Conservation (phyloP, 2,329 filamentous ascomycete species). For the Neocucurbitaria cava region DNA sequence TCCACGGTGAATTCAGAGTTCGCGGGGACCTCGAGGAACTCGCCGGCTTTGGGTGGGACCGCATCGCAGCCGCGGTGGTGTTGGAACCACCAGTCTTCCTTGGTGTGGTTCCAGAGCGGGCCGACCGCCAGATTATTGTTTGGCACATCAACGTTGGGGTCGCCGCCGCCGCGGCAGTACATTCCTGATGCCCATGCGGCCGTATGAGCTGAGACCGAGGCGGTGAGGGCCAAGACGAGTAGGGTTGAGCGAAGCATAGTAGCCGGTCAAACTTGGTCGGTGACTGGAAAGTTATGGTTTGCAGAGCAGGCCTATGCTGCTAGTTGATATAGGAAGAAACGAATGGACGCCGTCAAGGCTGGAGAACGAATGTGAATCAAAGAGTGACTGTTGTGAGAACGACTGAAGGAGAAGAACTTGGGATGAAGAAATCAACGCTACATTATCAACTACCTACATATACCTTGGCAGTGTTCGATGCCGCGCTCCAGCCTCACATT, state of each 20-base stretch:
- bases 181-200: slow-evolving; percentile 51
- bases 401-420: neutral
- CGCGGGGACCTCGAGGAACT: slow-evolving; percentile 57
- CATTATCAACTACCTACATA: neutral
- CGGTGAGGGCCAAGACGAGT: slow-evolving; percentile 12
- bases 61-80: slow-evolving; percentile 56
- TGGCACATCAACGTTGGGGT: slow-evolving; percentile 40
- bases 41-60: slow-evolving; percentile 45
- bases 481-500: neutral
- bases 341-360: slow-evolving; percentile 25
- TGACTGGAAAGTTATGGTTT: neutral
- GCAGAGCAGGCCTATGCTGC: slow-evolving; percentile 5
- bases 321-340: slow-evolving; percentile 2
- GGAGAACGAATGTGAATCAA: slow-evolving; percentile 2
- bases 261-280: neutral
- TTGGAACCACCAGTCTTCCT: slow-evolving; percentile 61
- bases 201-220: slow-evolving; percentile 42
- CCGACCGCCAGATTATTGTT: slow-evolving; percentile 58
- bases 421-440: neutral
- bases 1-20: slow-evolving; percentile 59
- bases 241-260: slow-evolving; percentile 19
- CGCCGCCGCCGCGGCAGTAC: slow-evolving; percentile 49
- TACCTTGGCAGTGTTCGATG: neutral
- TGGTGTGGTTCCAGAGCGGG: slow-evolving; percentile 56
- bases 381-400: neutral